Evolutionary conservation across 2,329 filamentous ascomycete genomes (phyloP).

Genomic region (Aspergillus niger): DNA sequence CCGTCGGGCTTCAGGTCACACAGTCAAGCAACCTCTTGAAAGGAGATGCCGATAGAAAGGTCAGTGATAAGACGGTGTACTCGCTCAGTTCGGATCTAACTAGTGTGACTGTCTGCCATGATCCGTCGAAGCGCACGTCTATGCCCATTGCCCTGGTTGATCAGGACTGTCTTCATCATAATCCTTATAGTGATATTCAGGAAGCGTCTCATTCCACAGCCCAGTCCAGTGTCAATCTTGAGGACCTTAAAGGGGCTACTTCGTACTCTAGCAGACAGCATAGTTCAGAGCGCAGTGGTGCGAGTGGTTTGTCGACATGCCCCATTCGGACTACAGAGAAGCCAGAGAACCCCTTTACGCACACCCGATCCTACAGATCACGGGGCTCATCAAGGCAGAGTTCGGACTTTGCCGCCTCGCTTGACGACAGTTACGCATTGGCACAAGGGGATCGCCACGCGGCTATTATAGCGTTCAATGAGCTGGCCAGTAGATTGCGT

Average conservation of each 20-base stretch:
- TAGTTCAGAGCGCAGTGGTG: constrained; percentile 20
- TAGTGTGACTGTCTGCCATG: constrained; percentile 34
- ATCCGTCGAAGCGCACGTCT: constrained; percentile 32
- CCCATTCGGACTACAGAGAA: constrained; percentile 3
- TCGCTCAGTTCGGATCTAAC: constrained; percentile 39
- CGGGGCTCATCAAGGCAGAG: constrained; percentile 24
- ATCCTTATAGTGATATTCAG: constrained; percentile 20
- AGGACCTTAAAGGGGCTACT: constrained; percentile 6
- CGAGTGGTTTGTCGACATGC: constrained; percentile 6
- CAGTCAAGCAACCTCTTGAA: background rate
- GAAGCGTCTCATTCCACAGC: constrained; percentile 14
- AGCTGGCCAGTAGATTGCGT: constrained; percentile 26
- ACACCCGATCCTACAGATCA: constrained; percentile 14
- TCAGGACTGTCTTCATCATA: constrained; percentile 12
- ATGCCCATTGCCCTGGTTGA: constrained; percentile 26
- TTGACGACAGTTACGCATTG: constrained; percentile 24
- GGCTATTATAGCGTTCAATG: constrained; percentile 35
- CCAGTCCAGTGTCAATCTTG: constrained; percentile 18
- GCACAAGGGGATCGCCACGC: constrained; percentile 26
- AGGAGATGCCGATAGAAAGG: constrained; percentile 27
- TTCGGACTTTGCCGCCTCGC: constrained; percentile 25
- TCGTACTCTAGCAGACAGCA: constrained; percentile 13
- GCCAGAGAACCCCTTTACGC: constrained; percentile 14
- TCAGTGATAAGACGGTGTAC: constrained; percentile 34
- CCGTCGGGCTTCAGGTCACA: background rate